phyloP scores from a whole-genome alignment of 768 basidiomycete genomes.

The Pisolithus orientalis region DNA sequence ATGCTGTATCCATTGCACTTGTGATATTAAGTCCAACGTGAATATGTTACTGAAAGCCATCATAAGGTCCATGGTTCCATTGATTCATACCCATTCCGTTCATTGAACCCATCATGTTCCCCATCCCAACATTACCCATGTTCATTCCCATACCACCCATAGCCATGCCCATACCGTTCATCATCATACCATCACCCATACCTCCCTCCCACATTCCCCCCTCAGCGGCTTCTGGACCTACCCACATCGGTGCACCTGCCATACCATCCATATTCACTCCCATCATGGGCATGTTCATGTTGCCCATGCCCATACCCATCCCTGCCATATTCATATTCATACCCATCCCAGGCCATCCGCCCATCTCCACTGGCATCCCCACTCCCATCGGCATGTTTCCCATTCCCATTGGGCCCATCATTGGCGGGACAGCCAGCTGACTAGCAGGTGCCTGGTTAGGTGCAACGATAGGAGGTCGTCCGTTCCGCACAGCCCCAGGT shows the following conservation, averaged over 20 bases:
- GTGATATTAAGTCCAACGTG: background rate
- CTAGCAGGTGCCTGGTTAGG: constrained; percentile 14
- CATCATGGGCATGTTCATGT: constrained; percentile 37
- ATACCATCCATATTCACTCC: constrained; percentile 35
- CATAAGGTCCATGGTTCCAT: constrained; percentile 30
- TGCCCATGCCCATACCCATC: constrained; percentile 34
- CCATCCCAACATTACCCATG: constrained; percentile 30
- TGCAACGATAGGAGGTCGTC: constrained; percentile 9
- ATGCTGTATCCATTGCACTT: background rate
- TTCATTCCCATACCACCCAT: constrained; percentile 27
- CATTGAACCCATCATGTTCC: constrained; percentile 27
- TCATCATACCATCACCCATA: constrained; percentile 40
- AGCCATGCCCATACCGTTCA: constrained; percentile 29
- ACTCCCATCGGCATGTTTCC: constrained; percentile 34
- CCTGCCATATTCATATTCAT: constrained; percentile 35
- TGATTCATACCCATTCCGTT: constrained; percentile 36
- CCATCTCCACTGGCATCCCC: constrained; percentile 30
- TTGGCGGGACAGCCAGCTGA: constrained; percentile 23
- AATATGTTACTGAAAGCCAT: constrained; percentile 21
- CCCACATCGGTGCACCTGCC: constrained; percentile 27
- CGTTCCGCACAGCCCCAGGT: constrained; percentile 11
- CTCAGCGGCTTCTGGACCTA: constrained; percentile 27
- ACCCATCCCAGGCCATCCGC: constrained; percentile 30
- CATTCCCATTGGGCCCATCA: constrained; percentile 28
- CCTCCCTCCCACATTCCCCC: constrained; percentile 33